Percentiles rank a stretch among this genome's conserved stretches.
phyloP scores from a whole-genome alignment of 805 yeast genomes.

The Scheffersomyces ergatensis region DNA sequence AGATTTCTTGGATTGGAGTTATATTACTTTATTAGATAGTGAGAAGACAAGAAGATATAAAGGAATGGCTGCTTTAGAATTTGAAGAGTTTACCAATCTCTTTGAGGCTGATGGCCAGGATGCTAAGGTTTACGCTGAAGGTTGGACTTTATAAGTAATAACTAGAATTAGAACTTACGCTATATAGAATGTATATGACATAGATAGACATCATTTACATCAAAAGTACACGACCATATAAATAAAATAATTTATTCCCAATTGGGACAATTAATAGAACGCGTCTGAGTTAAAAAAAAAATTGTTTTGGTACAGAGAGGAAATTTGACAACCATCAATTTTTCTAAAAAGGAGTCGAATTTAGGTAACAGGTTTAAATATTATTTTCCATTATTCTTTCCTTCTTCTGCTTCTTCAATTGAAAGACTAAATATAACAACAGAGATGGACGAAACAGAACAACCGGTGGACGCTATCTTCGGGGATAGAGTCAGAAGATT shows the following conservation, averaged over 20 bases:
- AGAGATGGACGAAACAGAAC: conserved; percentile 20
- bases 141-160: conserved; percentile 23
- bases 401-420: too few relatives aligned
- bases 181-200: background rate
- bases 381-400: too few relatives aligned
- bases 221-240: background rate
- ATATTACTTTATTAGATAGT: conserved; percentile 59
- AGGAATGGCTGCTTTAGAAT: conserved; percentile 76
- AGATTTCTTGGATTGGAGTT: conserved; percentile 92
- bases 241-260: conserved; percentile 14
- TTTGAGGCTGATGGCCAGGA: conserved; percentile 17
- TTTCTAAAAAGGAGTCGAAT: too few relatives aligned
- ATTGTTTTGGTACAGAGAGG: too few relatives aligned
- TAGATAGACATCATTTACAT: background rate
- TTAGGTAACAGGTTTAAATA: too few relatives aligned
- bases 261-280: conserved; percentile 24
- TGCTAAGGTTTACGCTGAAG: conserved; percentile 18
- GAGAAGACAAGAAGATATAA: conserved; percentile 65
- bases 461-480: conserved; percentile 48
- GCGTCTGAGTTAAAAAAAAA: too few relatives aligned
- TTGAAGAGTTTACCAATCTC: conserved; percentile 48
- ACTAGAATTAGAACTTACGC: background rate
- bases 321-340: too few relatives aligned
- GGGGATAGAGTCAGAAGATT: conserved; percentile 85
- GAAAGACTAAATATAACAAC: too few relatives aligned